phyloP scores from a whole-genome alignment of 139 green algal genomes.

The Chara braunii region DNA sequence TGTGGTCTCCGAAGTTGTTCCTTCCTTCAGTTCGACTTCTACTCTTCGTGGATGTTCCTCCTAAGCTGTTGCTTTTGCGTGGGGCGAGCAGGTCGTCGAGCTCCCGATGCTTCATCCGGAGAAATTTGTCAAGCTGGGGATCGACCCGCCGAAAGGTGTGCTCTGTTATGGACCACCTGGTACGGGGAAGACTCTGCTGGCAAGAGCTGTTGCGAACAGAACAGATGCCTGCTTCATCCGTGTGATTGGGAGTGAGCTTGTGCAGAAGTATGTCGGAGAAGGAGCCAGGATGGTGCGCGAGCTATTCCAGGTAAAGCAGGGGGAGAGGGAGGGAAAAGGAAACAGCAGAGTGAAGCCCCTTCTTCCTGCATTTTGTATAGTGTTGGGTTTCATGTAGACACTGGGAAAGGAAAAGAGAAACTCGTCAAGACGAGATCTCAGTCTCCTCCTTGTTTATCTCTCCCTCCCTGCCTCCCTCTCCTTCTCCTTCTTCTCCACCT shows the following conservation, averaged over 20 bases:
- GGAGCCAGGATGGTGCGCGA: conserved; percentile 93
- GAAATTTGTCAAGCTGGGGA: conserved; percentile 95
- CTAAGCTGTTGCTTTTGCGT: too few relatives aligned
- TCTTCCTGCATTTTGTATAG: too few relatives aligned
- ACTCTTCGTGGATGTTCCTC: too few relatives aligned
- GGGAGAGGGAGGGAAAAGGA: not conserved
- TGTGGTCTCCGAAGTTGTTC: too few relatives aligned
- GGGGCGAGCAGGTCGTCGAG: conserved; percentile 77
- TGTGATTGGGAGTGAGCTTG: conserved; percentile 95
- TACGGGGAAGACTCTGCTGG: conserved; percentile 92
- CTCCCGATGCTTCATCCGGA: conserved; percentile 95
- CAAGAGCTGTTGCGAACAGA: conserved; percentile 91
- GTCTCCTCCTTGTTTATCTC: too few relatives aligned
- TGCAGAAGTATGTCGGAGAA: conserved; percentile 99
- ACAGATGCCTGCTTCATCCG: conserved; percentile 99
- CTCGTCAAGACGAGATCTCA: too few relatives aligned
- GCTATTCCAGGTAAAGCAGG: conserved; percentile 64
- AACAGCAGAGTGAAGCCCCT: too few relatives aligned
- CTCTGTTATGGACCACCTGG: conserved; percentile 88
- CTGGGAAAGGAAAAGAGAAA: too few relatives aligned
- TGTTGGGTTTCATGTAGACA: too few relatives aligned
- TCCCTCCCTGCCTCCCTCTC: conserved; percentile 19
- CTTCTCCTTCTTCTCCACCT: not conserved
- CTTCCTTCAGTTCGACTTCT: too few relatives aligned
- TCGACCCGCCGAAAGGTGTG: conserved; percentile 97